A percentile compares a stretch with the other conserved stretches of the same genome.
Evolutionary conservation across 2,329 filamentous ascomycete species (phyloP).

Genomic region (Trichoderma lentiforme): DNA sequence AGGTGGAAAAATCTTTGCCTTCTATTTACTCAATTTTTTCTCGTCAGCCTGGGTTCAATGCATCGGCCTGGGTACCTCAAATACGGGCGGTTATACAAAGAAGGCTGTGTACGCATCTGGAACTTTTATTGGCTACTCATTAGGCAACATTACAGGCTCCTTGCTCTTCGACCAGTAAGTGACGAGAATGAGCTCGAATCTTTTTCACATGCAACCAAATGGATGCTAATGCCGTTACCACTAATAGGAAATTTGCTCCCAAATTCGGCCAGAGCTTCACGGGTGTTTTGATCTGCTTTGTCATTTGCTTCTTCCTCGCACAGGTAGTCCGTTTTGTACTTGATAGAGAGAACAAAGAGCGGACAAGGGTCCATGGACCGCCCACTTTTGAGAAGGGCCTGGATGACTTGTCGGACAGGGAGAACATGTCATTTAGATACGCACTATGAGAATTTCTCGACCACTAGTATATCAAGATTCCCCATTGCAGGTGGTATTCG

Average conservation of each 20-base stretch:
- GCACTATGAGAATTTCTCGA: background rate
- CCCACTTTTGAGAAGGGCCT: background rate
- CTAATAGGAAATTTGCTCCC: background rate
- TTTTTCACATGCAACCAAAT: background rate
- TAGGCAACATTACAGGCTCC: background rate
- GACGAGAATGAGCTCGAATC: background rate
- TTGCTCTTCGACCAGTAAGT: constrained; percentile 2
- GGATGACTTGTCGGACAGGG: background rate
- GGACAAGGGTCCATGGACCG: background rate
- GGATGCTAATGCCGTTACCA: background rate
- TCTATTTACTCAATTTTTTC: background rate
- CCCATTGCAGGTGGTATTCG: background rate
- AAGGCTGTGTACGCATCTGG: background rate
- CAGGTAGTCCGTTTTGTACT: background rate
- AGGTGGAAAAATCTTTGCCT: background rate
- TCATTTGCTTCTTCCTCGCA: background rate
- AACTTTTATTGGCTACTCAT: background rate
- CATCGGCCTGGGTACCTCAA: background rate
- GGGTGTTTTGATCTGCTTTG: background rate
- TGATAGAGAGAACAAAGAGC: background rate
- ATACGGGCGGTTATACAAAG: background rate
- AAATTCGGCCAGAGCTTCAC: background rate
- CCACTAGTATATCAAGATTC: background rate
- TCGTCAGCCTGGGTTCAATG: background rate
- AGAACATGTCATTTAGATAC: background rate